Conservation (phyloP, 257 asterid species). For the Hygrophila difformis region DNA sequence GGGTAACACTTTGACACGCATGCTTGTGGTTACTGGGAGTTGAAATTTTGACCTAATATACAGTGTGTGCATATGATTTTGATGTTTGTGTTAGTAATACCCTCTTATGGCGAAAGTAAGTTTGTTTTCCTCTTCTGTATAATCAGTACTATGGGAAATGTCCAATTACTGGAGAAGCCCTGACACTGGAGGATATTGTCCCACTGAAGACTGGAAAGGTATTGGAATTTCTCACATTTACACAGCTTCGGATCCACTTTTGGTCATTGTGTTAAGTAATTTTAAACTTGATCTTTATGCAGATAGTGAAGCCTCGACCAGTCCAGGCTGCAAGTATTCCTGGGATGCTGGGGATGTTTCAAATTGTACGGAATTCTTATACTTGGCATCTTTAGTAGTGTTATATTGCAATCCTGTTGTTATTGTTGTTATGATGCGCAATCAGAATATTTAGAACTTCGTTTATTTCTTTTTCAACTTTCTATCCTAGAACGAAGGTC, state of each 20-base stretch:
- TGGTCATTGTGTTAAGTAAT: conserved; percentile 9
- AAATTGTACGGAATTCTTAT: conserved; percentile 49
- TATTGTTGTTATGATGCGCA: conserved; percentile 5
- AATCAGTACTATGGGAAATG: conserved; percentile 90
- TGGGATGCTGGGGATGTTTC: conserved; percentile 99
- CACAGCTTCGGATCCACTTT: neutral
- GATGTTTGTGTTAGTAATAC: too few species aligned
- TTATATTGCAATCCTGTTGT: neutral
- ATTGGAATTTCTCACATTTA: neutral
- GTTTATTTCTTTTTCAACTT: neutral
- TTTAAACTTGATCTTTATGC: conserved; percentile 24
- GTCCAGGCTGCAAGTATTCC: conserved; percentile 99
- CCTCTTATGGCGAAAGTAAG: neutral
- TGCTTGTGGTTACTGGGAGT: neutral
- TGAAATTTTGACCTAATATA: neutral
- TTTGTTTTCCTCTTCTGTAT: conserved; percentile 6
- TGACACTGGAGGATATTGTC: conserved; percentile 72
- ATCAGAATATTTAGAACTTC: conserved; percentile 8
- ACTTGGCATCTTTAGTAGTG: conserved; percentile 5
- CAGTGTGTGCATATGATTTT: neutral
- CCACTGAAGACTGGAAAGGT: conserved; percentile 91
- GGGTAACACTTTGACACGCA: neutral
- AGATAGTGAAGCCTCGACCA: conserved; percentile 93
- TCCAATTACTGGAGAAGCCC: conserved; percentile 88
- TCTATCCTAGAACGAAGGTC: neutral